Conservation (phyloP, 129 eudicot genomes). For the Arctium minus region DNA sequence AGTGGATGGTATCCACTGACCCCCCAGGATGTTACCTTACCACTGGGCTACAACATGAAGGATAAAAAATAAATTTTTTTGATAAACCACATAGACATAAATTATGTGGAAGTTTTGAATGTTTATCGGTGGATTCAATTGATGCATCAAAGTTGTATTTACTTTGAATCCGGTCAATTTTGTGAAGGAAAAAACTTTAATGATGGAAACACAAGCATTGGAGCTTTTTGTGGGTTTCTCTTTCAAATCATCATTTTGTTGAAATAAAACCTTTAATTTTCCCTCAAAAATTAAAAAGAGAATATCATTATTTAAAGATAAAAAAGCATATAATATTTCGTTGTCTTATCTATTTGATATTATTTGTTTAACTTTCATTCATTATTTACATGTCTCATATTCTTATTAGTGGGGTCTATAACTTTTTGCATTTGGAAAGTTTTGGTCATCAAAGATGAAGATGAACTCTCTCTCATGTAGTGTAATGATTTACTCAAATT, state of each 20-base stretch:
- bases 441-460: background rate
- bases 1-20: no score
- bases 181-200: background rate
- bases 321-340: background rate
- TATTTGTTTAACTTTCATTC: background rate
- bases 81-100: no score
- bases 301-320: background rate
- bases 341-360: background rate
- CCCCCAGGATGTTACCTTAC: no score
- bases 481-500: no score
- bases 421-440: background rate
- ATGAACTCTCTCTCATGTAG: background rate
- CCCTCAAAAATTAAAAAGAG: background rate
- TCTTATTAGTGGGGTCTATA: background rate
- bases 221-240: conserved; percentile 8
- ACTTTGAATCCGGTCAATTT: background rate
- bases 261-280: conserved; percentile 7
- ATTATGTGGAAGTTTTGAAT: background rate
- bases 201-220: conserved; percentile 12
- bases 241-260: conserved; percentile 18
- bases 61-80: no score
- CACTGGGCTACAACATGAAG: no score
- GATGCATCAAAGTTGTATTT: background rate
- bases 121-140: background rate
- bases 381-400: background rate